Base-by-base conservation (phyloP, 2,329 filamentous ascomycete genomes). In the Verticillium dahliae region DNA sequence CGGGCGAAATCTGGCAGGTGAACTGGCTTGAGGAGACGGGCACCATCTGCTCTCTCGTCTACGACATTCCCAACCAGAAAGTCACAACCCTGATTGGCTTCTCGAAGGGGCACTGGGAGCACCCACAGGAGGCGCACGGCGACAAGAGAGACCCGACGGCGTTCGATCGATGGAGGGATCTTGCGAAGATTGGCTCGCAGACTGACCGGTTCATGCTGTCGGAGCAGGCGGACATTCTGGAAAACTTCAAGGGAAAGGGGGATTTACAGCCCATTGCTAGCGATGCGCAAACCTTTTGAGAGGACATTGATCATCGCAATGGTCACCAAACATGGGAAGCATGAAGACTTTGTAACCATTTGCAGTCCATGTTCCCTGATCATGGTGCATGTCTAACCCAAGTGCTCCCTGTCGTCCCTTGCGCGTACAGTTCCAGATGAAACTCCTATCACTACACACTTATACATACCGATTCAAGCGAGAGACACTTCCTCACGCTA, bases 11-110 rank as follows among this genome's bases (percentile, higher is more conserved):
- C 0, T 86, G 83, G 83, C 83, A 86, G 66, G 79, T 81, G 64
- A 85, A 83, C 62, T 86, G 83, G 83, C 76, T 86, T 1, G 82
- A 86, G 62, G 83, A 86, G 70, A 86, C 83, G 0, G 84, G 83
- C 0, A 85, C 82, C 0, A 76, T 86, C 1, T 80, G 79, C 60
- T 84, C 80, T 1, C 69, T 84, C 0, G 81, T 85, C 1, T 86
- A 82, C 65, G 83, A 86, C 62, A 84, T 86, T 45, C 67, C 72
- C 0, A 70, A 75, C 6, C 71, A 75, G 60, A 79, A 71, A 27
- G 78, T 86, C 54, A 82, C 78, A 0, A 84, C 82, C 0, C 66
- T 85, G 65, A 67, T 86, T 6, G 80, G 74, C 0, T 86, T 86
- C 64, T 83, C 79, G 0, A 78, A 81, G 66, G 82, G 80, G 0